Conservation (phyloP, 352 stramenopile genomes). For the Pythium plurisporium region DNA sequence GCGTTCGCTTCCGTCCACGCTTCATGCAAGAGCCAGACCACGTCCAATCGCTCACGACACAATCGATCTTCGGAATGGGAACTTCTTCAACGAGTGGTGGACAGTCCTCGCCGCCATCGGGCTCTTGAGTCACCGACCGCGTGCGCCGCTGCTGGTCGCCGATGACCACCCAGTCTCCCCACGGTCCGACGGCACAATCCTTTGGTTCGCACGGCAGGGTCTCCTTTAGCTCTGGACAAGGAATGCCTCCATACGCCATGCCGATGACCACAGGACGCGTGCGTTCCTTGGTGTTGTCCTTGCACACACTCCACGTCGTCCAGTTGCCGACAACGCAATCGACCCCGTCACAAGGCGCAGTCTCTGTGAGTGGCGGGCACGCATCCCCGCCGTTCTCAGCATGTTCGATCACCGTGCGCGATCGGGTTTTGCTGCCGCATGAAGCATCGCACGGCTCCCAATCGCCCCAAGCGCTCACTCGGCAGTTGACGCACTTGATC, state of each 20-base stretch:
- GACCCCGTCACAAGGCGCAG: slow-evolving; percentile 30
- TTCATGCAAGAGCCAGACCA: slow-evolving; percentile 24
- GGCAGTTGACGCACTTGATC: slow-evolving; percentile 30
- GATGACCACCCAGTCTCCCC: slow-evolving; percentile 22
- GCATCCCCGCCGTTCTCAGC: slow-evolving; percentile 32
- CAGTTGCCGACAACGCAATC: slow-evolving; percentile 58
- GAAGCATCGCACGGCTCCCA: slow-evolving; percentile 32
- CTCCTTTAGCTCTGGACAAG: slow-evolving; percentile 23
- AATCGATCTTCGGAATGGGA: slow-evolving; percentile 26
- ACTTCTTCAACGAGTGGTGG: slow-evolving; percentile 36
- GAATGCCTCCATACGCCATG: slow-evolving; percentile 17
- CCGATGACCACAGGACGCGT: slow-evolving; percentile 19
- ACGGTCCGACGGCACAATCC: slow-evolving; percentile 21
- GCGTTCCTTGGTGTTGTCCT: slow-evolving; percentile 12
- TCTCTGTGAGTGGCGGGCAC: slow-evolving; percentile 34
- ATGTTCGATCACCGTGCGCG: slow-evolving; percentile 24
- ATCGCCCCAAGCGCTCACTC: slow-evolving; percentile 29
- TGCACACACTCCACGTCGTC: slow-evolving; percentile 31
- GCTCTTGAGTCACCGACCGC: slow-evolving; percentile 2
- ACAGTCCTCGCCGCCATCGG: slow-evolving; percentile 39
- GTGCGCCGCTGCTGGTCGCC: slow-evolving; percentile 18
- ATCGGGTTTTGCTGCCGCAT: slow-evolving; percentile 30
- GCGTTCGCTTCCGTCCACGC: slow-evolving; percentile 18
- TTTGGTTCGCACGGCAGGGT: slow-evolving; percentile 20
- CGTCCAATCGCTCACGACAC: slow-evolving; percentile 23